These are phyloP conservation scores for Vaccinium vitisidaea DNA, from an alignment of 148 eudicot genomes.

Conservation along the genomic window DNA sequence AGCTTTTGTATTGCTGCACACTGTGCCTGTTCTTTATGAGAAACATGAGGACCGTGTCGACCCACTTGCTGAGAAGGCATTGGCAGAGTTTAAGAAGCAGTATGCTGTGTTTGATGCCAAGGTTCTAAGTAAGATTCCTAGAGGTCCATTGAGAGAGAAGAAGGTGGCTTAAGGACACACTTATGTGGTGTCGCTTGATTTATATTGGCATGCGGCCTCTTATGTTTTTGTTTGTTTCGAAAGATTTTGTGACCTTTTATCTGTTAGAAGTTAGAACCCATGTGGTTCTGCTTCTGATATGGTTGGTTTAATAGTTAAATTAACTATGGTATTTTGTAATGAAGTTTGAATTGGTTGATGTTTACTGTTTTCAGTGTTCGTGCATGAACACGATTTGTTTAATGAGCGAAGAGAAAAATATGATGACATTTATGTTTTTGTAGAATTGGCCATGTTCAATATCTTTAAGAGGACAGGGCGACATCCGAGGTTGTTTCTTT, in stretches of 20 bases:
- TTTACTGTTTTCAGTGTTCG: neutral
- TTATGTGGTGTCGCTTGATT: neutral
- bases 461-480: neutral
- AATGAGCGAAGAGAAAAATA: neutral
- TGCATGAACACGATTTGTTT: neutral
- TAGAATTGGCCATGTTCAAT: neutral
- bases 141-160: constrained; percentile 59
- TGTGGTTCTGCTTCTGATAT: neutral
- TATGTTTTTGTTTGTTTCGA: neutral
- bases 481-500: neutral
- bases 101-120: constrained; percentile 73
- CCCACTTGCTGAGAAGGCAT: constrained; percentile 75
- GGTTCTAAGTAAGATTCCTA: constrained; percentile 78
- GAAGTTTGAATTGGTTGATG: neutral
- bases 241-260: constrained; percentile 7
- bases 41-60: constrained; percentile 86
- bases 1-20: constrained; percentile 76
- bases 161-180: constrained; percentile 36
- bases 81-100: constrained; percentile 71
- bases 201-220: neutral
- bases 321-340: neutral
- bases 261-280: neutral
- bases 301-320: neutral
- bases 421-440: neutral
- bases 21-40: constrained; percentile 81